phyloP scores from a whole-genome alignment of 768 basidiomycete species.

The Nidularia pulvinata region DNA sequence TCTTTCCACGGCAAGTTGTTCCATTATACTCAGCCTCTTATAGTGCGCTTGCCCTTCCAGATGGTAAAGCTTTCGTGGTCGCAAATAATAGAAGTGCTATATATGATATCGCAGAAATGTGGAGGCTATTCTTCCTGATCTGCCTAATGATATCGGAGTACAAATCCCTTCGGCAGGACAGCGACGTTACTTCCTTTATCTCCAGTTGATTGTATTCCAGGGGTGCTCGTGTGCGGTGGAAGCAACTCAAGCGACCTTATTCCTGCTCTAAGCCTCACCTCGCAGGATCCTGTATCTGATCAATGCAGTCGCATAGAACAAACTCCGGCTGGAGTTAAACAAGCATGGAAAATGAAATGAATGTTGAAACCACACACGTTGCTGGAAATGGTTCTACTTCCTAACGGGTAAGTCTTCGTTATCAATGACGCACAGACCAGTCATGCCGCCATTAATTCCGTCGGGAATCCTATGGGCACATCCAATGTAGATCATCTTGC shows the following conservation, averaged over 20 bases:
- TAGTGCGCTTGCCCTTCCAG: slow-evolving; percentile 32
- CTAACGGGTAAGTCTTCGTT: slow-evolving; percentile 41
- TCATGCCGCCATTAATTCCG: slow-evolving; percentile 35
- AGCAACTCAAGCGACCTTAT: slow-evolving; percentile 27
- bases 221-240: slow-evolving; percentile 47
- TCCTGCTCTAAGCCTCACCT: slow-evolving; percentile 24
- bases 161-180: slow-evolving; percentile 35
- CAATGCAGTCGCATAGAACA: slow-evolving; percentile 42
- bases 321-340: slow-evolving; percentile 36
- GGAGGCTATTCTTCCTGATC: slow-evolving; percentile 35
- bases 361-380: slow-evolving; percentile 39
- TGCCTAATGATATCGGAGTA: slow-evolving; percentile 42
- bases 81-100: slow-evolving; percentile 41
- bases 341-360: slow-evolving; percentile 44
- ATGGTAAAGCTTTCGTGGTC: slow-evolving; percentile 37
- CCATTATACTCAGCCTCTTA: slow-evolving; percentile 8
- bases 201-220: slow-evolving; percentile 37
- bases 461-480: slow-evolving; percentile 17
- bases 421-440: slow-evolving; percentile 42
- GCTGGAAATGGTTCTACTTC: slow-evolving; percentile 36
- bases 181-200: slow-evolving; percentile 33
- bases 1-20: slow-evolving; percentile 22
- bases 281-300: slow-evolving; percentile 38
- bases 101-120: slow-evolving; percentile 33
- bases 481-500: slow-evolving; percentile 28